These are phyloP conservation scores for Kwoniella shivajii DNA, from an alignment of 1,284 basidiomycete genomes.

Conservation along the genomic window DNA sequence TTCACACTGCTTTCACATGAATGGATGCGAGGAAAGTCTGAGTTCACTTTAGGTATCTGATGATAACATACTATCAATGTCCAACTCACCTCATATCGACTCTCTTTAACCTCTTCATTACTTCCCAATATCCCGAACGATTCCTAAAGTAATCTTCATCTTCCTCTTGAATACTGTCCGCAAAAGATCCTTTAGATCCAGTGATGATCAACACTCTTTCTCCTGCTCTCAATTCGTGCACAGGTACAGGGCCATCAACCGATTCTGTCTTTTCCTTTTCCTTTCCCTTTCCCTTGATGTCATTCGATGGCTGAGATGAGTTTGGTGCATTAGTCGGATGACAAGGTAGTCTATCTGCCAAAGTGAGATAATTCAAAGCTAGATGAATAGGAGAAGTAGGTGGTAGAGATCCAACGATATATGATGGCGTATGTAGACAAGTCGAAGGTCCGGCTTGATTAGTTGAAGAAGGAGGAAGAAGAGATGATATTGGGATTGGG, in stretches of 20 bases:
- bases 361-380: slow-evolving; percentile 27
- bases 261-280: slow-evolving; percentile 2
- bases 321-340: background rate
- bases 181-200: slow-evolving; percentile 24
- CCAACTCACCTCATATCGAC: slow-evolving; percentile 35
- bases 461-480: slow-evolving; percentile 24
- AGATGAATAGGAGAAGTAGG: slow-evolving; percentile 39
- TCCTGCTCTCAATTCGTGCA: background rate
- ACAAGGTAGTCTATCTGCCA: background rate
- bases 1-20: too few relatives aligned
- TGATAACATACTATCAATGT: too few relatives aligned
- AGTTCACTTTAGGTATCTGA: too few relatives aligned
- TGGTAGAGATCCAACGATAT: slow-evolving; percentile 39
- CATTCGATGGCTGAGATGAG: background rate
- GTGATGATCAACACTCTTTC: slow-evolving; percentile 42
- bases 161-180: slow-evolving; percentile 34
- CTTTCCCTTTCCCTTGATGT: background rate
- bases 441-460: slow-evolving; percentile 1
- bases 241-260: background rate
- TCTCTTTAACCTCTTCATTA: slow-evolving; percentile 25
- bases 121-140: slow-evolving; percentile 20
- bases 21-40: too few relatives aligned
- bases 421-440: slow-evolving; percentile 20
- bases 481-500: slow-evolving; percentile 25
- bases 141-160: slow-evolving; percentile 40